Conservation (phyloP, 2,329 filamentous ascomycete genomes). For the Hypoxylon sp. region DNA sequence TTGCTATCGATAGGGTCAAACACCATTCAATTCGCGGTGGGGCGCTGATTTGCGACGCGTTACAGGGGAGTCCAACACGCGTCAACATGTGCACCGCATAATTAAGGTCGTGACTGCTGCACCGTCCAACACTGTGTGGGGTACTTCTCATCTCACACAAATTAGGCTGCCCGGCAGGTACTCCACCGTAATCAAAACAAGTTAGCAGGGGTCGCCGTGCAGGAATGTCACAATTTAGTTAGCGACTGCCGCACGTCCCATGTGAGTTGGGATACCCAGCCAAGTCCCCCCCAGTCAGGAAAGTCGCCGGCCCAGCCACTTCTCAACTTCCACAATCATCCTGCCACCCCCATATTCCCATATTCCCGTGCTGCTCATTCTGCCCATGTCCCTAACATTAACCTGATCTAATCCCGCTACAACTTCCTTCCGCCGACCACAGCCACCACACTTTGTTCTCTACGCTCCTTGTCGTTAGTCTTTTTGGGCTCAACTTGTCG, state of each 20-base stretch:
- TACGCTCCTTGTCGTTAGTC: conserved; percentile 23
- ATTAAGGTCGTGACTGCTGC: conserved; percentile 10
- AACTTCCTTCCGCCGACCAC: conserved; percentile 18
- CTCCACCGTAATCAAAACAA: conserved; percentile 32
- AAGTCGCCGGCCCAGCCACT: conserved; percentile 1
- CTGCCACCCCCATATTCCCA: conserved; percentile 18
- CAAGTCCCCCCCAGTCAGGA: background rate
- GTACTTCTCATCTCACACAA: conserved; percentile 25
- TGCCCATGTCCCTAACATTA: conserved; percentile 19
- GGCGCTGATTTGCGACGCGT: conserved; percentile 44
- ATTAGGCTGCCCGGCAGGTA: conserved; percentile 17
- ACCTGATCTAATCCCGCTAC: conserved; percentile 27
- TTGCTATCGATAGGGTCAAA: conserved; percentile 41
- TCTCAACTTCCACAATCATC: conserved; percentile 16
- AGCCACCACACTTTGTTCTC: conserved; percentile 24
- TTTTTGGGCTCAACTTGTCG: conserved; percentile 17
- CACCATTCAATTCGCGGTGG: conserved; percentile 32
- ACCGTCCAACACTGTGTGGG: conserved; percentile 19
- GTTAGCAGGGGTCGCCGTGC: conserved; percentile 8
- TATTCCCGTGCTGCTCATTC: conserved; percentile 5
- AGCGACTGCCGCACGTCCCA: conserved; percentile 24
- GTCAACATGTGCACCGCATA: conserved; percentile 31
- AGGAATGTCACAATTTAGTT: conserved; percentile 41
- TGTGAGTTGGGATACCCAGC: background rate
- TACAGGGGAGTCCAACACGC: conserved; percentile 41